phyloP scores from a whole-genome alignment of 2,329 filamentous ascomycete genomes.

The Aspergillus melleus region DNA sequence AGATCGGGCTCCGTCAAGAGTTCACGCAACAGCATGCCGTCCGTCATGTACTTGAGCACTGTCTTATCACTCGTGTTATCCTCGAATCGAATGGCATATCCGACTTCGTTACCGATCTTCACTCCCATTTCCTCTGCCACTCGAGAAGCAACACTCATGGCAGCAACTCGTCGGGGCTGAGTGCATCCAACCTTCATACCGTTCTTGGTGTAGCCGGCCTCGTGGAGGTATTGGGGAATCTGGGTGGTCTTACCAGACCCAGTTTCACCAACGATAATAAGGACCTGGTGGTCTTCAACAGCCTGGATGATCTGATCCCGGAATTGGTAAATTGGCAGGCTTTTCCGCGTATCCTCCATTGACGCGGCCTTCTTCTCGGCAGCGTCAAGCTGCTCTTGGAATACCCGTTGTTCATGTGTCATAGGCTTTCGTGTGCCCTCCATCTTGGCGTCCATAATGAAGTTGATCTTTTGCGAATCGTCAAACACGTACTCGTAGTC shows the following conservation, averaged over 20 bases:
- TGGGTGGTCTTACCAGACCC: constrained; percentile 96
- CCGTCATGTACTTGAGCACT: constrained; percentile 92
- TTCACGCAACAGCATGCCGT: constrained; percentile 89
- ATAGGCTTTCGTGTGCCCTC: constrained; percentile 70
- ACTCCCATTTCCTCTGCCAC: constrained; percentile 92
- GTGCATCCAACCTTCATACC: constrained; percentile 89
- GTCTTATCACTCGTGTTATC: constrained; percentile 91
- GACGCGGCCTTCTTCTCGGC: constrained; percentile 84
- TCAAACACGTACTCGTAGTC: constrained; percentile 95
- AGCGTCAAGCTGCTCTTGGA: constrained; percentile 80
- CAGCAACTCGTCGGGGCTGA: constrained; percentile 90
- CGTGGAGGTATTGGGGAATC: constrained; percentile 87
- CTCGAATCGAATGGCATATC: constrained; percentile 93
- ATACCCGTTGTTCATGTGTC: constrained; percentile 74
- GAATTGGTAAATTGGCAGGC: constrained; percentile 85
- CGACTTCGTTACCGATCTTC: constrained; percentile 87
- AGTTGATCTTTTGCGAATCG: constrained; percentile 82
- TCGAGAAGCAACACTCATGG: constrained; percentile 95
- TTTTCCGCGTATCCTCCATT: constrained; percentile 90
- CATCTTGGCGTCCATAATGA: constrained; percentile 71
- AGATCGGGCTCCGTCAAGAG: constrained; percentile 87
- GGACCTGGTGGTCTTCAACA: constrained; percentile 77
- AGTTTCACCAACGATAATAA: constrained; percentile 93
- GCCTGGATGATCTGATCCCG: constrained; percentile 84
- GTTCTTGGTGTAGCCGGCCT: constrained; percentile 82